A percentile compares a stretch with the other conserved stretches of the same genome.
Evolutionary conservation across 176 grass and related monocot genomes (phyloP).

Genomic region (Poa annua): DNA sequence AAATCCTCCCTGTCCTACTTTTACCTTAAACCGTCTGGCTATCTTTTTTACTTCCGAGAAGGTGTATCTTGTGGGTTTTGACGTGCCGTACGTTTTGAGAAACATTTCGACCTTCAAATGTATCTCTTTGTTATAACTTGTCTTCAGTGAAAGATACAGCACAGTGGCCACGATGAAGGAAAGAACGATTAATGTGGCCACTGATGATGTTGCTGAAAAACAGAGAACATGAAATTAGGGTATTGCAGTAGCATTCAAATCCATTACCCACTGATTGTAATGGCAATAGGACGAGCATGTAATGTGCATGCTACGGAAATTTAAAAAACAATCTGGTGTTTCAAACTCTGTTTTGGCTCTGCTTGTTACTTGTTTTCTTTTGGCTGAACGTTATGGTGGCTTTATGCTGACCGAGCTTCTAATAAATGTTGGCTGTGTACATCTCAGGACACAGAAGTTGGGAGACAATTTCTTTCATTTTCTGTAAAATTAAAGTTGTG

Average conservation of each 20-base stretch:
- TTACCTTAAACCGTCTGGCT: conserved; percentile 57
- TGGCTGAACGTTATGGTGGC: not conserved
- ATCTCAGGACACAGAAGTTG: not conserved
- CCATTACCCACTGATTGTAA: not conserved
- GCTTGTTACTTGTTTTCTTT: not conserved
- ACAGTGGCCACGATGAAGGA: not conserved
- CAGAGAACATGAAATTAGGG: not conserved
- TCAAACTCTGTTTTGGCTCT: not conserved
- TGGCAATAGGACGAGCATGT: no score
- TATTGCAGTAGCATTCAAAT: not conserved
- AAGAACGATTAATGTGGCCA: not conserved
- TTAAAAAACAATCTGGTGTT: no score
- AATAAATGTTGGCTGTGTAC: not conserved
- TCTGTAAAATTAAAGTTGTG: not conserved
- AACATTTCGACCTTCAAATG: conserved; percentile 6
- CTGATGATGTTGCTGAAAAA: conserved; percentile 9
- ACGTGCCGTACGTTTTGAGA: not conserved
- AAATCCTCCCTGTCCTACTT: conserved; percentile 69
- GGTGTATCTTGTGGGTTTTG: conserved; percentile 42
- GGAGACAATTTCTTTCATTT: not conserved
- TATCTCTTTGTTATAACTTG: not conserved
- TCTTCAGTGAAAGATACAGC: not conserved
- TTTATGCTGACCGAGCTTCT: not conserved
- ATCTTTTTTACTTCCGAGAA: conserved; percentile 68
- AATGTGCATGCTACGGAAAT: no score